These are phyloP conservation scores for Yamadazyma pseudoaaseri DNA, from an alignment of 1,139 yeast genomes.

Conservation along the genomic window DNA sequence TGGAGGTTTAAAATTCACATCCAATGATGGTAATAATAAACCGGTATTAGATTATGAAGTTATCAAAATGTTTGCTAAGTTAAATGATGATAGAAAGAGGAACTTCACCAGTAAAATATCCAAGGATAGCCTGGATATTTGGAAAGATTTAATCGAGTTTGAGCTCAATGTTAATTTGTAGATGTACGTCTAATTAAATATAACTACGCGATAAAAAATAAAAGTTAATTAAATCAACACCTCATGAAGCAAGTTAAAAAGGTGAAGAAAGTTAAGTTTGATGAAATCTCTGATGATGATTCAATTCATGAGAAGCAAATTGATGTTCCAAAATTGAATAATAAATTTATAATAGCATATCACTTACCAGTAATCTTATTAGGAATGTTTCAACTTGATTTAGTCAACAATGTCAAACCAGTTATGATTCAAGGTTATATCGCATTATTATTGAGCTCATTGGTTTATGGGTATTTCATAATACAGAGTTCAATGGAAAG, in stretches of 20 bases:
- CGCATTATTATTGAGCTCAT: conserved; percentile 24
- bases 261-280: conserved; percentile 15
- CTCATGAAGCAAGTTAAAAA: conserved; percentile 4
- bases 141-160: conserved; percentile 65
- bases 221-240: background rate
- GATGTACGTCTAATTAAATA: background rate
- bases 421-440: conserved; percentile 29
- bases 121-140: conserved; percentile 53
- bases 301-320: conserved; percentile 4
- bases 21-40: conserved; percentile 41
- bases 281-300: conserved; percentile 12
- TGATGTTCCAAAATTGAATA: conserved; percentile 9
- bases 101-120: conserved; percentile 58
- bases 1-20: conserved; percentile 42
- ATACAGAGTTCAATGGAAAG: conserved; percentile 10
- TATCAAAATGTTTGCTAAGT: conserved; percentile 48
- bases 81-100: conserved; percentile 57
- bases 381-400: conserved; percentile 38
- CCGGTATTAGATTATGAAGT: conserved; percentile 64
- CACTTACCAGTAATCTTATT: conserved; percentile 44
- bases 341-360: conserved; percentile 31
- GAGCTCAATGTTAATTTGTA: conserved; percentile 31
- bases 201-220: background rate
- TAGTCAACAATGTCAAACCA: conserved; percentile 27
- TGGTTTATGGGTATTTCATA: conserved; percentile 27